Conservation (phyloP, 2,329 filamentous ascomycete genomes). For the Mollisiaceae sp. region DNA sequence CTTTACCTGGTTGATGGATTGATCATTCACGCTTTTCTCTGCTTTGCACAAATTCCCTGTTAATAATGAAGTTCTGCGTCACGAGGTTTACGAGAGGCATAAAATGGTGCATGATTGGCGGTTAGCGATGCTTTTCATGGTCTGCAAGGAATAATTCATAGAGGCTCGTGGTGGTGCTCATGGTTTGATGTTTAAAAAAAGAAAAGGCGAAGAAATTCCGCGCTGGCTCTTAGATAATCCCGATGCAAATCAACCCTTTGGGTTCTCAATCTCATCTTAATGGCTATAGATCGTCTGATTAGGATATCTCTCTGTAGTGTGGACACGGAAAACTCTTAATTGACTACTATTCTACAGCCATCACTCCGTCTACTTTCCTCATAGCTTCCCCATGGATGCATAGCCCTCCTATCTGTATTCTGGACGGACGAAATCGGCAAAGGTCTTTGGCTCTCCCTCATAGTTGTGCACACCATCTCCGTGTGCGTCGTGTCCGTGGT, state of each 20-base stretch:
- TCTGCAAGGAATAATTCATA: constrained; percentile 16
- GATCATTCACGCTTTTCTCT: constrained; percentile 9
- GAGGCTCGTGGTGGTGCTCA: constrained; percentile 15
- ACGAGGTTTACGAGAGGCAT: constrained; percentile 30
- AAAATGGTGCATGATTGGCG: constrained; percentile 36
- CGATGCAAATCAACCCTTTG: constrained; percentile 30
- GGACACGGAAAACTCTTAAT: constrained; percentile 22
- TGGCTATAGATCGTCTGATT: background rate
- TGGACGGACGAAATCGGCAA: constrained; percentile 94
- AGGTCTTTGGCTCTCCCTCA: constrained; percentile 89
- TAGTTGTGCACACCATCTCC: constrained; percentile 57
- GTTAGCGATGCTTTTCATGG: constrained; percentile 34
- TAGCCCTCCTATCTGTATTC: constrained; percentile 77
- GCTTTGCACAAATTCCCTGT: constrained; percentile 20
- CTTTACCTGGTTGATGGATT: constrained; percentile 4
- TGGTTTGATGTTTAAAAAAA: constrained; percentile 26
- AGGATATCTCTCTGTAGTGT: background rate
- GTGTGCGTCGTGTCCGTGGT: constrained; percentile 52
- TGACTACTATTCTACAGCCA: constrained; percentile 30
- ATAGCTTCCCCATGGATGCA: constrained; percentile 7
- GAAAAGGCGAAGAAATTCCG: constrained; percentile 23
- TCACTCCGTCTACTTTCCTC: constrained; percentile 1
- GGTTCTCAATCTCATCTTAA: background rate
- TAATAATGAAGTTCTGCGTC: constrained; percentile 28
- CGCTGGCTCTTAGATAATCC: constrained; percentile 26